Evolutionary conservation across 495 filamentous ascomycete species (phyloP), one percentile per base, ranked within the genome.

Genomic region (Margaritispora aquatica): DNA sequence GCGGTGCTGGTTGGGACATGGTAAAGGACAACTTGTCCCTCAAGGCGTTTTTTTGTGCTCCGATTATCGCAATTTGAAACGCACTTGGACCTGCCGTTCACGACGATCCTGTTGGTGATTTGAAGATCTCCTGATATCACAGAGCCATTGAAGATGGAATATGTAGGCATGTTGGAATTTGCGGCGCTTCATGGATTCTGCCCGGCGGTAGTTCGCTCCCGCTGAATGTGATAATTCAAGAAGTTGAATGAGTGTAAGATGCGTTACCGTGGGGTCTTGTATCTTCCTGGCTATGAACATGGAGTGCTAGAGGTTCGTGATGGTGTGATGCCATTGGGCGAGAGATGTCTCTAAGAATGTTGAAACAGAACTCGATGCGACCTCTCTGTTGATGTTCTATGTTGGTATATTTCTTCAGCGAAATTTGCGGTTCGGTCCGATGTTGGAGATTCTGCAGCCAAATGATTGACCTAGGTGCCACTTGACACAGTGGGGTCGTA

Each of bases 251-350:
- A 73, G 4, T 82, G 83, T 2, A 74, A 79, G 55, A 76, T 85
- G 68, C 68, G 80, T 51, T 86, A 84, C 67, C 70, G 83, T 19
- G 79, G 68, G 51, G 78, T 84, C 17, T 60, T 84, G 44, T 68
- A 66, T 26, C 63, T 67, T 66, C 20, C 31, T 9, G 56, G 56
- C 27, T 29, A 51, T 29, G 24, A 52, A 17, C 15, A 27, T 15
- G 24, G n/a, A 17, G 4, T 51, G 24, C 22, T 4, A 51, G 20
- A 8, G 4, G 44, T 4, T 23, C 4, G 17, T 23, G 17, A 10
- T 27, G 24, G 21, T 51, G 24, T 51, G 17, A 3, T 4, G 21
- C 17, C 21, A 24, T 51, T 51, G 22, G 48, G n/a, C 26, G n/a
- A 27, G 4, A 51, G 21, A 24, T 51, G 9, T 24, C n/a, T 51